These are phyloP conservation scores for Letharia lupina DNA, from an alignment of 495 filamentous ascomycete genomes.

Conservation along the genomic window DNA sequence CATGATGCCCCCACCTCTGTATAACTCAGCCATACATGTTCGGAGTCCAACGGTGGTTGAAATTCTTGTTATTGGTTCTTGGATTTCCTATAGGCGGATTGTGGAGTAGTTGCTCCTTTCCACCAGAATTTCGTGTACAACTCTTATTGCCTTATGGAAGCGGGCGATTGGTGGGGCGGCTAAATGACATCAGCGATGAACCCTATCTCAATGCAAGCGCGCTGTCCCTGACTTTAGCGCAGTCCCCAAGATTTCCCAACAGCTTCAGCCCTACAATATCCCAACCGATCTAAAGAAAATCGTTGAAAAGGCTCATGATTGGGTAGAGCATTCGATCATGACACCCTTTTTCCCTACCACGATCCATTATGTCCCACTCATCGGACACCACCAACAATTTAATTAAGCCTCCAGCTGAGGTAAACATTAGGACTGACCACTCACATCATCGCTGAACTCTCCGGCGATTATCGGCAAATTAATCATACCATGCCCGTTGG, in stretches of 20 bases:
- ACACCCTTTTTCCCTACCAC: background rate
- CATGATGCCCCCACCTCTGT: too few relatives aligned
- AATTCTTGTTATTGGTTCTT: too few relatives aligned
- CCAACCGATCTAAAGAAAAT: background rate
- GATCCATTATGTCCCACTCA: background rate
- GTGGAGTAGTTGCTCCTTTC: too few relatives aligned
- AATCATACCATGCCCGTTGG: background rate
- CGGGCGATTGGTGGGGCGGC: background rate
- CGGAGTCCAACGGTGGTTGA: too few relatives aligned
- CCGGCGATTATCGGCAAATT: background rate
- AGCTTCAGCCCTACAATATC: background rate
- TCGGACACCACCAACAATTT: background rate
- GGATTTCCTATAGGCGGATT: too few relatives aligned
- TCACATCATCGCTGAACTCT: background rate
- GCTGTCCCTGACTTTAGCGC: slow-evolving; percentile 1
- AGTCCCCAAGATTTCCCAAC: background rate
- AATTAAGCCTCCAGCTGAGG: background rate
- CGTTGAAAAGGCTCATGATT: background rate
- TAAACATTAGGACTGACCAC: background rate
- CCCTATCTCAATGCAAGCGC: background rate
- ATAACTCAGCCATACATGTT: too few relatives aligned
- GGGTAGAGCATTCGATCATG: background rate
- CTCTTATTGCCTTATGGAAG: too few relatives aligned
- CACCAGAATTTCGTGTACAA: too few relatives aligned
- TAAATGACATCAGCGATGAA: background rate